These are phyloP conservation scores for Septoria petroselini DNA, from an alignment of 2,329 filamentous ascomycete species.

Conservation along the genomic window DNA sequence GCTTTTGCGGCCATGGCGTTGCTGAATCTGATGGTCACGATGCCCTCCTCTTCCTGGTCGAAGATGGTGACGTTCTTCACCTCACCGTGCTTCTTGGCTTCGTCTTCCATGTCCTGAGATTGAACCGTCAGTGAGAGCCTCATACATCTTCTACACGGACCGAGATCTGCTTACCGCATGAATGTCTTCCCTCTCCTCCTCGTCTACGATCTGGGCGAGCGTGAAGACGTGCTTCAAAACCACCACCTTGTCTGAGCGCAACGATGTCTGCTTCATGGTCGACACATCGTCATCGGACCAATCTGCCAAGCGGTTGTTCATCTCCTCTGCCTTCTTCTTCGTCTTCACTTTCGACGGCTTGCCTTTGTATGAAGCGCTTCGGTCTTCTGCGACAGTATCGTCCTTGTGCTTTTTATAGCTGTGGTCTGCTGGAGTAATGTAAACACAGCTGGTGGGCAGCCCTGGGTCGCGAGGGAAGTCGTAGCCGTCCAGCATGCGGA, in stretches of 20 bases:
- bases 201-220: constrained; percentile 27
- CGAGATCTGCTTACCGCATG: no score
- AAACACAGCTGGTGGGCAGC: constrained; percentile 48
- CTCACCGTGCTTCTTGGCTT: constrained; percentile 78
- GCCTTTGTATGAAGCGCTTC: constrained; percentile 26
- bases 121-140: constrained; percentile 81
- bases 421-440: constrained; percentile 76
- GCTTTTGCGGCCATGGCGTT: constrained; percentile 66
- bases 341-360: constrained; percentile 65
- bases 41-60: constrained; percentile 78
- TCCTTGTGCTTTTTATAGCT: constrained; percentile 89
- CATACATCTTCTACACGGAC: constrained; percentile 5
- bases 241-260: constrained; percentile 70
- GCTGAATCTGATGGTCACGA: constrained; percentile 80
- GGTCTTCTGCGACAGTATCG: constrained; percentile 40
- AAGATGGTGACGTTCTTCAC: constrained; percentile 91
- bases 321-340: constrained; percentile 84
- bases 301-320: constrained; percentile 84
- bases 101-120: constrained; percentile 86
- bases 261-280: constrained; percentile 53
- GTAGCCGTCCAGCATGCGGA: constrained; percentile 75
- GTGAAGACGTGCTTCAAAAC: constrained; percentile 94
- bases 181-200: no score
- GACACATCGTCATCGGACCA: constrained; percentile 85
- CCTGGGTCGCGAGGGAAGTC: constrained; percentile 68